Conservation (phyloP, 805 yeast genomes). For the Ogataea parapolymorpha region DNA sequence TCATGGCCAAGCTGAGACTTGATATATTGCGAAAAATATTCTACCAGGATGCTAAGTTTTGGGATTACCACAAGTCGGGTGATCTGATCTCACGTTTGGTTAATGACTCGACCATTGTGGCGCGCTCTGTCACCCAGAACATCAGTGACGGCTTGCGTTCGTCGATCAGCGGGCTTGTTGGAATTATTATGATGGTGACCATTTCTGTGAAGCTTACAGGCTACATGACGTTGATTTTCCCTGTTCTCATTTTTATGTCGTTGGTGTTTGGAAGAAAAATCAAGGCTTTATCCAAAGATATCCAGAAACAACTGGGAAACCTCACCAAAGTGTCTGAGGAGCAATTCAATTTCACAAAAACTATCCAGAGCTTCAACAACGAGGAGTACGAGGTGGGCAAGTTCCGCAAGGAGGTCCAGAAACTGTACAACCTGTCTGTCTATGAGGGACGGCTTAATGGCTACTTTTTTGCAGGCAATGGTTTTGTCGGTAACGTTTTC, state of each 20-base stretch:
- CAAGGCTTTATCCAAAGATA: conserved; percentile 64
- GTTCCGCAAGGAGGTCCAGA: conserved; percentile 69
- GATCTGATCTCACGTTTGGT: conserved; percentile 86
- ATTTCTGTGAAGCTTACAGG: conserved; percentile 81
- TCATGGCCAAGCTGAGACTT: conserved; percentile 81
- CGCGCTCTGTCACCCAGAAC: conserved; percentile 83
- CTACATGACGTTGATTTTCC: conserved; percentile 75
- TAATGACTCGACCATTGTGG: conserved; percentile 83
- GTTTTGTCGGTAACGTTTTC: conserved; percentile 79
- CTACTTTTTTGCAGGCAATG: conserved; percentile 71
- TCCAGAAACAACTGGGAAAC: conserved; percentile 82
- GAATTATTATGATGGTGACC: conserved; percentile 86
- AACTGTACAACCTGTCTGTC: conserved; percentile 63
- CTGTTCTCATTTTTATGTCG: conserved; percentile 79
- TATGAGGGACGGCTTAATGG: conserved; percentile 80
- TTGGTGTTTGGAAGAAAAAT: conserved; percentile 78
- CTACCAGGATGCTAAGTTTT: conserved; percentile 83
- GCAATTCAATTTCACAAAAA: conserved; percentile 76
- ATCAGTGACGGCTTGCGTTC: conserved; percentile 91
- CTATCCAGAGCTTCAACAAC: conserved; percentile 89
- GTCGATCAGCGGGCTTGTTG: conserved; percentile 76
- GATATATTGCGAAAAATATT: conserved; percentile 72
- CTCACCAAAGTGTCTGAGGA: conserved; percentile 91
- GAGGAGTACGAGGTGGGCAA: conserved; percentile 73
- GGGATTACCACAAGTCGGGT: conserved; percentile 87